These are phyloP conservation scores for Glycyrrhiza uralensis DNA, from an alignment of 306 rosid species.

Conservation along the genomic window DNA sequence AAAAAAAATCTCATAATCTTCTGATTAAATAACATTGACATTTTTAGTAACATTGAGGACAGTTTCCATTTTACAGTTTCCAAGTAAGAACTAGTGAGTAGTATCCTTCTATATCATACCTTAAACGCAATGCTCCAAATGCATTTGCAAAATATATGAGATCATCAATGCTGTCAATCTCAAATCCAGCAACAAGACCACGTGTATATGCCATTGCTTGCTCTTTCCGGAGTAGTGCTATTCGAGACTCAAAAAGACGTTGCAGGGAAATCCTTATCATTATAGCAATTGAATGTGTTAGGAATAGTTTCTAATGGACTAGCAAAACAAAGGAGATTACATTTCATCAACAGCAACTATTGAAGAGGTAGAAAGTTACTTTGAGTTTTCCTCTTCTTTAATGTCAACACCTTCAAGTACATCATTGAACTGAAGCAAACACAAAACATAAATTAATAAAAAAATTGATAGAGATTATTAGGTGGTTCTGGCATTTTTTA, in stretches of 20 bases:
- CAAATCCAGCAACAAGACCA: slow-evolving; percentile 65
- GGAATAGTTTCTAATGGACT: slow-evolving; percentile 7
- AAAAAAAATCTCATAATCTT: background rate
- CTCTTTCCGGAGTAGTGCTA: slow-evolving; percentile 52
- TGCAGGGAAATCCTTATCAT: slow-evolving; percentile 49
- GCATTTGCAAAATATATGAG: slow-evolving; percentile 59
- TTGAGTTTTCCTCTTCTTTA: slow-evolving; percentile 52
- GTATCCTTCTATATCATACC: slow-evolving; percentile 36
- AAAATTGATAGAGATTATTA: background rate
- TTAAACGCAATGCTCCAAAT: slow-evolving; percentile 68
- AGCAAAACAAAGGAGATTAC: background rate
- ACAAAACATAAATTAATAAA: slow-evolving; percentile 9
- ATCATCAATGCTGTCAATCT: slow-evolving; percentile 45
- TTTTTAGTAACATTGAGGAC: background rate
- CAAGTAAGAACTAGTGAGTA: background rate
- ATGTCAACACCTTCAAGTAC: slow-evolving; percentile 29
- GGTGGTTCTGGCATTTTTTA: background rate
- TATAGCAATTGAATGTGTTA: slow-evolving; percentile 23
- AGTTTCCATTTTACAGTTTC: slow-evolving; percentile 8
- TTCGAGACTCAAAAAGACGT: slow-evolving; percentile 49
- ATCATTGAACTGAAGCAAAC: slow-evolving; percentile 41
- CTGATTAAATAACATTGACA: background rate
- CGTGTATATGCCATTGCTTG: slow-evolving; percentile 80
- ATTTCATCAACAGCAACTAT: slow-evolving; percentile 20
- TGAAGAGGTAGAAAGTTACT: slow-evolving; percentile 39